Evolutionary conservation across 108 stramenopile genomes (phyloP).

Genomic region (Cyclotella sp.): DNA sequence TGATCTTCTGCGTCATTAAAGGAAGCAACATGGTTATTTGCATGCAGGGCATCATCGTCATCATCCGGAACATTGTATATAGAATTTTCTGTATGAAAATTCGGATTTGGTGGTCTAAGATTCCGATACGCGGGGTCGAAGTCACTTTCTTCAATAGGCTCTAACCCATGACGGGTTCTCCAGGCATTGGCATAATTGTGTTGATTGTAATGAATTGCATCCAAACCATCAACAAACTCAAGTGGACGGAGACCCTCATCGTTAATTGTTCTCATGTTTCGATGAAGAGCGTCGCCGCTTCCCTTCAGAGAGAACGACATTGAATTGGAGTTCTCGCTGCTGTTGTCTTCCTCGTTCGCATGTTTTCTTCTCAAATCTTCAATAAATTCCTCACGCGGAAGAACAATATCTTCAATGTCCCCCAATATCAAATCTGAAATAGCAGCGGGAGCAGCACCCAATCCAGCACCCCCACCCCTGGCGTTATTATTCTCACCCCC

Average conservation of each 20-base stretch:
- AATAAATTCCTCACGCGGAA: constrained; percentile 20
- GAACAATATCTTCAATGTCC: constrained; percentile 47
- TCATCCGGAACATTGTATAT: constrained; percentile 12
- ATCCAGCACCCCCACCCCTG: constrained; percentile 26
- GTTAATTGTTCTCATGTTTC: neutral
- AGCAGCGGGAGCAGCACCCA: neutral
- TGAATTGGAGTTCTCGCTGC: neutral
- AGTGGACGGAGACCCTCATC: neutral
- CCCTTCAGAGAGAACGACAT: too few relatives aligned
- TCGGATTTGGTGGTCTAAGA: neutral
- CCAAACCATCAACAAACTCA: neutral
- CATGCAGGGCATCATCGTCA: constrained; percentile 18
- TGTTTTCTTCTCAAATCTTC: neutral
- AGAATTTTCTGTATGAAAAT: neutral
- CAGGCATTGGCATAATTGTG: neutral
- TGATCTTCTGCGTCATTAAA: constrained; percentile 57
- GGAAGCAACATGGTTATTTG: neutral
- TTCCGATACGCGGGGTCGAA: neutral
- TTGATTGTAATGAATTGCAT: neutral
- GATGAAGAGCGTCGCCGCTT: neutral
- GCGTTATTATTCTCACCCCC: constrained; percentile 26
- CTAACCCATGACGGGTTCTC: constrained; percentile 4
- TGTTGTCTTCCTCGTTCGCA: neutral
- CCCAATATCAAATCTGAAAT: constrained; percentile 32
- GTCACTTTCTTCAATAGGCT: neutral